Evolutionary conservation across 2,329 filamentous ascomycete species (phyloP).

Genomic region (Sporothrix curviconia): DNA sequence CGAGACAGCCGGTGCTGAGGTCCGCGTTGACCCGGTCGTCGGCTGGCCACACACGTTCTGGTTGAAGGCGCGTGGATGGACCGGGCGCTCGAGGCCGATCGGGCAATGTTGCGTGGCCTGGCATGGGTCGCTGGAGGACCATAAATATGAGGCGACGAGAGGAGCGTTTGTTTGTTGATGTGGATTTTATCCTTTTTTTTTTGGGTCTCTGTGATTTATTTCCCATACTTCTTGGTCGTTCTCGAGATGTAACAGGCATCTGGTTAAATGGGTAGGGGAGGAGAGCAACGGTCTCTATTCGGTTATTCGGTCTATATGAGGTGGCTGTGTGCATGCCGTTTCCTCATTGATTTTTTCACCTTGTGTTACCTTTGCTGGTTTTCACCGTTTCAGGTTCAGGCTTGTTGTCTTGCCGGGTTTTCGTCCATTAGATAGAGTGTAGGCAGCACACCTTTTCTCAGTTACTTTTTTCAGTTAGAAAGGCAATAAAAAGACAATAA

Average conservation of each 20-base stretch:
- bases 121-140: constrained; percentile 31
- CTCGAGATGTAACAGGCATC: too few species aligned
- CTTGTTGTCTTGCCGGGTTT: too few species aligned
- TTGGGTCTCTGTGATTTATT: background rate
- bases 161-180: background rate
- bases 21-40: constrained; percentile 35
- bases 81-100: constrained; percentile 35
- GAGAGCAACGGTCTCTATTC: too few species aligned
- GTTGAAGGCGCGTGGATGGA: constrained; percentile 38
- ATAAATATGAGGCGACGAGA: background rate
- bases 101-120: constrained; percentile 35
- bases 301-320: too few species aligned
- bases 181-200: background rate
- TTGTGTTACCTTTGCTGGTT: too few species aligned
- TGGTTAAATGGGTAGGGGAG: too few species aligned
- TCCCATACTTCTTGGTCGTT: background rate
- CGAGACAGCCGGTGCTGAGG: constrained; percentile 32
- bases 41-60: constrained; percentile 50
- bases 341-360: too few species aligned
- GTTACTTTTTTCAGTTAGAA: too few species aligned
- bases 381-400: too few species aligned
- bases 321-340: too few species aligned
- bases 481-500: background rate
- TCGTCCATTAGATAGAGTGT: too few species aligned
- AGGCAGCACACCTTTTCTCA: too few species aligned